Base-by-base conservation (phyloP, 495 filamentous ascomycete genomes). In the Hypoxylon fuscum region DNA sequence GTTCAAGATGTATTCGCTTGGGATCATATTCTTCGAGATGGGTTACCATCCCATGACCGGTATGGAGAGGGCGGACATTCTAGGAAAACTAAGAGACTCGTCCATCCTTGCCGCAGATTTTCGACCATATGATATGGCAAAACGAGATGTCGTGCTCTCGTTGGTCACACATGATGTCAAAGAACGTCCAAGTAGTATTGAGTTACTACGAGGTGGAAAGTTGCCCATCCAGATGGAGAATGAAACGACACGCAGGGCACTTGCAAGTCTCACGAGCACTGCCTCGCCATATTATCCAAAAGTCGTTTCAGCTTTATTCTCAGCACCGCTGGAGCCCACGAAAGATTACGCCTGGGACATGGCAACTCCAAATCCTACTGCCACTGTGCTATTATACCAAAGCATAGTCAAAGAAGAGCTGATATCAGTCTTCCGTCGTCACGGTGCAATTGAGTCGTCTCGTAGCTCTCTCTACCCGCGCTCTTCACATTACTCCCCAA, bases 11-110 rank as follows among this genome's bases (percentile, higher is more conserved):
- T 98, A 92, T 69, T 97, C 96, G 0, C 78, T 98, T 23, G 95
- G 95, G 8, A 89, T 98, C 41, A 98, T 98, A 55, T 96, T 98
- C 74, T 96, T 98, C 64, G 95, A 98, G 72, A 98, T 98, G 94
- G 95, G 90, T 60, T 87, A 93, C 66, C 80, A 87, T 22, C 80
- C 96, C 2, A 86, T 88, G 45, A 87, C 90, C 1, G 89, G 87
- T 0, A 98, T 98, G 93, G 92, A 98, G 74, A 85, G 96, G 29
- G 91, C 90, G 18, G 77, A 88, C 51, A 88, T 90, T 8, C 76
- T 97, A 12, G 81, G 88, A 49, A 76, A 81, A 38, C 79, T 98
- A 10, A 83, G 94, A 21, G 81, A 89, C 60, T 83, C 84, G 32
- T 77, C 88, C 14, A 72, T 68, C 5, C 82, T 98, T 35, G 95